Evolutionary conservation across 371 early-diverging fungal genomes (phyloP).

Genomic region (Mortierella sp.): DNA sequence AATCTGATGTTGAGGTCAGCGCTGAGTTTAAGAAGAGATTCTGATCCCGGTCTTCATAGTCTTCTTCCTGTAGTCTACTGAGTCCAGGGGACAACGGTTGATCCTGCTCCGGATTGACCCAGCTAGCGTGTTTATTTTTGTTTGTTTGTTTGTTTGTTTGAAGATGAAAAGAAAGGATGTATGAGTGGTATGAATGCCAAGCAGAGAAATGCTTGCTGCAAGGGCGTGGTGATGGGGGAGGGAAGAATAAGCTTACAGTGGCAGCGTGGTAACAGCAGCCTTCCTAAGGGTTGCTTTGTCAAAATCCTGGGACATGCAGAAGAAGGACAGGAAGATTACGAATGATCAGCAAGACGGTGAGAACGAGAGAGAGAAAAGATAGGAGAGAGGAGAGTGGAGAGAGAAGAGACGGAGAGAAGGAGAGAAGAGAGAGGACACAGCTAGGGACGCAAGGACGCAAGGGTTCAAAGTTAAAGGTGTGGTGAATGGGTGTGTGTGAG

Average conservation of each 20-base stretch:
- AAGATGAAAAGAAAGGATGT: no score
- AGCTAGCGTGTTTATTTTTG: constrained; percentile 14
- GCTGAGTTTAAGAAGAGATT: neutral
- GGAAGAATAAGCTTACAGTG: constrained; percentile 49
- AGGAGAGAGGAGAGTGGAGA: neutral
- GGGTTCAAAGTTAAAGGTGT: no score
- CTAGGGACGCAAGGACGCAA: no score
- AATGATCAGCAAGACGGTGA: neutral
- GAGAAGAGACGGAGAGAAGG: neutral
- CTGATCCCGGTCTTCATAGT: neutral
- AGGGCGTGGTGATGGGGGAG: no score
- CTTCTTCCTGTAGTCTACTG: constrained; percentile 7
- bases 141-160: no score
- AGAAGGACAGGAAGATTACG: neutral
- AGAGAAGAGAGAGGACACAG: no score
- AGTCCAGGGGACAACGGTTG: neutral
- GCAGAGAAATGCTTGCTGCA: no score
- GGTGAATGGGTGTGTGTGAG: no score
- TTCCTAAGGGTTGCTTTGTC: constrained; percentile 51
- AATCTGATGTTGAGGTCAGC: no score
- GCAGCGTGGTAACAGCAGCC: constrained; percentile 42
- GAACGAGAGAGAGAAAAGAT: neutral
- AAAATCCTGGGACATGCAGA: constrained; percentile 37
- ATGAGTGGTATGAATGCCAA: no score
- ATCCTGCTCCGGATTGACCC: constrained; percentile 25